Conservation (phyloP, 2,329 filamentous ascomycete species). For the Neocucurbitaria cava region DNA sequence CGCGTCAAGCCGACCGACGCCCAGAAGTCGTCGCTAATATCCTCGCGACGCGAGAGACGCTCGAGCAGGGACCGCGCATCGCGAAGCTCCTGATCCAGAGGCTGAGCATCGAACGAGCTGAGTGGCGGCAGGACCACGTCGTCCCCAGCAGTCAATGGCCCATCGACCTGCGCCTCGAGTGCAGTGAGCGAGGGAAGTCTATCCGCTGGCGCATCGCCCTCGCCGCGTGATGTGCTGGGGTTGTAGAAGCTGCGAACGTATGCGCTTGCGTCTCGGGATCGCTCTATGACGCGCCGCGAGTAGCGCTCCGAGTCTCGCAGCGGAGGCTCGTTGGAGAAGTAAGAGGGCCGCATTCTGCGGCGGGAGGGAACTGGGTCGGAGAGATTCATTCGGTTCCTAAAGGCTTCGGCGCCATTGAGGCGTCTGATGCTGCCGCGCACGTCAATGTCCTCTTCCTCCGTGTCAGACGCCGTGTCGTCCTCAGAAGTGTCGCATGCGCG, state of each 20-base stretch:
- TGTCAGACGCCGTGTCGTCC: conserved; percentile 57
- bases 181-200: conserved; percentile 15
- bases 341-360: conserved; percentile 25
- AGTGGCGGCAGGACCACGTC: conserved; percentile 22
- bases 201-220: conserved; percentile 10
- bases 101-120: conserved; percentile 10
- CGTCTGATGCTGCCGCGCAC: conserved; percentile 14
- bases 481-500: conserved; percentile 60
- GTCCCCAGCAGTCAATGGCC: conserved; percentile 18
- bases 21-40: conserved; percentile 87
- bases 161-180: conserved; percentile 27
- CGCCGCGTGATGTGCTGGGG: conserved; percentile 6
- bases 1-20: conserved; percentile 51
- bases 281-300: conserved; percentile 36
- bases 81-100: conserved; percentile 55
- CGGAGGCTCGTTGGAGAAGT: conserved; percentile 37
- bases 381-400: conserved; percentile 6
- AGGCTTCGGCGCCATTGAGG: conserved; percentile 32
- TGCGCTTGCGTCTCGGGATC: conserved; percentile 33
- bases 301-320: conserved; percentile 34
- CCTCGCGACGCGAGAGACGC: conserved; percentile 71
- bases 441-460: conserved; percentile 57
- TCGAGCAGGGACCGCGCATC: conserved; percentile 77
- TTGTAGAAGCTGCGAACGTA: conserved; percentile 41
- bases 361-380: conserved; percentile 13